Evolutionary conservation across 805 yeast species (phyloP).

Genomic region (Clavispora carvajalis): DNA sequence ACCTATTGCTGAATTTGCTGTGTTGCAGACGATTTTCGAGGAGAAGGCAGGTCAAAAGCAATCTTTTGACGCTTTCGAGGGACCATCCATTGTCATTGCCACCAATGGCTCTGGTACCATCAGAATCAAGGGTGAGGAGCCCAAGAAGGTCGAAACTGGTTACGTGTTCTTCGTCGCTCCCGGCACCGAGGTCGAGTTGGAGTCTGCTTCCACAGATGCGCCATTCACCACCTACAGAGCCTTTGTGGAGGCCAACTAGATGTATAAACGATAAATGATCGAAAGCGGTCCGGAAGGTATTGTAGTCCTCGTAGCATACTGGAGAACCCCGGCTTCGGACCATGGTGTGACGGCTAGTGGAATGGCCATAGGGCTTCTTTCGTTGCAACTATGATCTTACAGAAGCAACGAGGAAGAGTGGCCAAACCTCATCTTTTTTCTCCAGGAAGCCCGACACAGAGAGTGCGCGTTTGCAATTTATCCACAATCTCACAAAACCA

Average conservation of each 20-base stretch:
- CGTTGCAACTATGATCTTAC: too few species aligned
- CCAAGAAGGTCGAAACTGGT: slow-evolving; percentile 56
- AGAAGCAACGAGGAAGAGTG: too few species aligned
- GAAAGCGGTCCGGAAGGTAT: too few species aligned
- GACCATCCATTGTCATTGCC: slow-evolving; percentile 83
- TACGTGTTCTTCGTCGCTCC: slow-evolving; percentile 85
- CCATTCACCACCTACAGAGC: slow-evolving; percentile 84
- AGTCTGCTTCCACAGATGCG: slow-evolving; percentile 40
- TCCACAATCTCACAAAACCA: too few species aligned
- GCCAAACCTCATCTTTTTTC: too few species aligned
- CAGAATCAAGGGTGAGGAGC: slow-evolving; percentile 36
- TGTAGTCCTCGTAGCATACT: too few species aligned
- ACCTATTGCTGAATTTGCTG: slow-evolving; percentile 94
- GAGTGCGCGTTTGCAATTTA: too few species aligned
- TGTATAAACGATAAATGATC: too few species aligned
- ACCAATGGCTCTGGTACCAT: slow-evolving; percentile 75
- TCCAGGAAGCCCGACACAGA: too few species aligned
- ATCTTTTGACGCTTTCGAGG: slow-evolving; percentile 57
- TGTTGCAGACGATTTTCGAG: slow-evolving; percentile 71
- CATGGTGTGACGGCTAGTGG: too few species aligned
- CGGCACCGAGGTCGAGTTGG: slow-evolving; percentile 56
- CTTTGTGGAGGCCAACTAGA: slow-evolving; percentile 61
- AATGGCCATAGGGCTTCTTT: too few species aligned
- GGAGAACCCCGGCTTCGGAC: not conserved
- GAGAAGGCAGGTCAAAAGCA: slow-evolving; percentile 44